Evolutionary conservation across 228 moss, liverwort and hornwort species (phyloP), one percentile per base, ranked within the genome.

Genomic region (Sphagnum magellanicum): DNA sequence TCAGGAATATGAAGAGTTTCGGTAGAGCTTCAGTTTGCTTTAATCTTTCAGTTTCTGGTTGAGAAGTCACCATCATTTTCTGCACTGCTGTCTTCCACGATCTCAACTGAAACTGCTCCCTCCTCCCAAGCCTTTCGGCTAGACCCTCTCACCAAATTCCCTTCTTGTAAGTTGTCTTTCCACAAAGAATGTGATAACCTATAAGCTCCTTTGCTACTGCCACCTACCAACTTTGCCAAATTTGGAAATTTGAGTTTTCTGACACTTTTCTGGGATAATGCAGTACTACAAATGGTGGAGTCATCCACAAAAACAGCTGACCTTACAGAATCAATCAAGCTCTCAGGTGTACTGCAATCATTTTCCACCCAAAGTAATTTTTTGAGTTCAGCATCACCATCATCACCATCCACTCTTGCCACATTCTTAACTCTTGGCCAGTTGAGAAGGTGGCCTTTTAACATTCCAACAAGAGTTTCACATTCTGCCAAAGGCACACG

Each of bases 361-460:
- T n/a, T 62, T 1, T 58, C 69, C 32, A 78, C 60, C 83, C 83
- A 80, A 7, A 87, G 73, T 10, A 87, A 67, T 67, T 70, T 67
- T 61, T 81, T 83, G 62, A 87, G 14, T 5, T 72, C 76, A 11
- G 68, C 71, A 60, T 93, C 93, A 0, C 90, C 85, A 52, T 93
- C 90, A 74, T 98, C 91, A 61, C 89, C 91, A 32, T 73, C 67
- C 13, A 93, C 81, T 74, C 97, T 83, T 17, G 84, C 82, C 4
- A 93, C 74, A 67, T 98, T 98, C 81, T 85, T 88, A 63, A 98
- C 84, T 60, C 91, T 83, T 0, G 90, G 93, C 97, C 93, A 98
- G 72, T 98, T 90, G 59, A 98, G 76, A 69, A 98, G 75, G 72
- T 91, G 86, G 0, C 85, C 82, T 81, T 83, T 81, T 47, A 98